Evolutionary conservation across 1,284 basidiomycete species (phyloP), one percentile per base, ranked within the genome.

Genomic region (Cutaneotrichosporon sp.): DNA sequence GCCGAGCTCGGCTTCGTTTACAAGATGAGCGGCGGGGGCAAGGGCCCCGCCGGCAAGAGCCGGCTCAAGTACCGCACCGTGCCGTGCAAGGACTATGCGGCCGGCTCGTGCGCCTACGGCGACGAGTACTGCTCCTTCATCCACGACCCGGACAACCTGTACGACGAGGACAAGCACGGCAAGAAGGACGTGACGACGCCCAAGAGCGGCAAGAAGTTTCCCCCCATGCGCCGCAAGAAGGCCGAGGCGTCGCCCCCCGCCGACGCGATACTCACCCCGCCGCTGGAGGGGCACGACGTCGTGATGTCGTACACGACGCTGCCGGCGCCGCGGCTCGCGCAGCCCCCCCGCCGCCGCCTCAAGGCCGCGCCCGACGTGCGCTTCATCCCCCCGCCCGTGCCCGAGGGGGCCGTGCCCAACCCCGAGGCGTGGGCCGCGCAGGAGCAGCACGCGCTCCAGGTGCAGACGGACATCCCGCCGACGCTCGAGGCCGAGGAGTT

Each of bases 11-110:
- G 77, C 7, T 60, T 67, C 10, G 70, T 78, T 1, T 79, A 73
- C 65, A 66, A 76, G 42, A 77, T 80, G 73, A 76, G 73, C 59
- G 79, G 79, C 2, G 79, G 79, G 9, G 79, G 79, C 0, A 74
- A 75, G 53, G 79, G 79, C 5, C 72, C 77, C 0, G 71, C 69
- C 3, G 76, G 77, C 3, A 75, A 73, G 64, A 70, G 71, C 5
- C 71, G 70, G 25, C 64, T 69, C 14, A 80, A 80, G 67, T 79
- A 67, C 63, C 76, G 73, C 69, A 80, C 78, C 36, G 75, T 77
- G 11, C 68, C 72, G 8, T 80, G 78, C 57, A 73, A 71, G 46
- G 76, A 79, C 55, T 79, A 63, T 58, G 71, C 72, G 8, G 69
- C 66, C 22, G 76, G 77, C 1, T 56, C 66, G 36, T 80, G 78